Evolutionary conservation across 2,329 filamentous ascomycete species (phyloP), one percentile per base, ranked within the genome.

Genomic region (Phoma sp.): DNA sequence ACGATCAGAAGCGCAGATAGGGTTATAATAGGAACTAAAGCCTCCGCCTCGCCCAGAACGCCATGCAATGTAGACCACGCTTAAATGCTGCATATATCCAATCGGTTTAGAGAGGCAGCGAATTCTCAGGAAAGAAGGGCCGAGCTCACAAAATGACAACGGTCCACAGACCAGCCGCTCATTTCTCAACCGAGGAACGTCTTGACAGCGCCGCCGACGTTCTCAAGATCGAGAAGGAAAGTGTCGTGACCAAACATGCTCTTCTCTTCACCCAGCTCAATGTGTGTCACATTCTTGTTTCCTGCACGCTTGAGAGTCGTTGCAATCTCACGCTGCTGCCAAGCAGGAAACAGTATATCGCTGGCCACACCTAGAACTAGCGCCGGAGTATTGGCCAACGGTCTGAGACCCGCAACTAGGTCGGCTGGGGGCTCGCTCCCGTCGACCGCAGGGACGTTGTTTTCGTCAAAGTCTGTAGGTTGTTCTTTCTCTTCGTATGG

Each of bases 211-310:
- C 92, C 92, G 4, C 95, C 95, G 44, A 99, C 91, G 65, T 96
- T 90, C 78, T 96, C 88, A 53, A 98, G 77, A 76, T 99, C 95
- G 38, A 99, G 79, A 69, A 99, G 76, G 74, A 99, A 99, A 0
- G 94, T 98, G 73, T 99, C 95, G 70, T 99, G 95, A 0, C 95
- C 95, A 73, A 99, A 99, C 67, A 96, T 78, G 68, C 92, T 96
- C 76, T 95, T 86, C 77, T 98, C 92, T 78, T 98, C 92, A 31
- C 93, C 95, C 44, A 99, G 80, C 79, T 99, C 95, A 13, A 95
- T 85, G 75, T 99, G 92, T 39, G 87, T 88, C 0, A 99, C 93
- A 29, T 84, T 86, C 58, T 85, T 82, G 70, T 96, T 98, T 0
- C 95, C 95, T 0, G 84, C 85, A 31, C 85, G 83, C 56, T 87